Conservation (phyloP, 768 basidiomycete species). For the Hygrocybe coccinea region DNA sequence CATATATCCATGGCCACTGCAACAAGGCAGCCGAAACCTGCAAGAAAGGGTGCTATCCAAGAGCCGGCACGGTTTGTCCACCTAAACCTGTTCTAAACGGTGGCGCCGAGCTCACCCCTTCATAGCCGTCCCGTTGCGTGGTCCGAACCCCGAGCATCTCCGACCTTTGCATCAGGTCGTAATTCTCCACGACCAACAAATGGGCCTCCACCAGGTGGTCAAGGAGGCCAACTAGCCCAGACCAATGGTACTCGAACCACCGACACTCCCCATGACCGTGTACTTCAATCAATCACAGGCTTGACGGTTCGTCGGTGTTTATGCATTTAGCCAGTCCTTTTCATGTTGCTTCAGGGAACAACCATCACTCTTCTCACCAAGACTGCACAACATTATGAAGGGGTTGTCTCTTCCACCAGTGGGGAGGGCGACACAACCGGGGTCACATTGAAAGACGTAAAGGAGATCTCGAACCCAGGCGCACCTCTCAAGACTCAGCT, state of each 20-base stretch:
- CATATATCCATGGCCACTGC: constrained; percentile 51
- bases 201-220: constrained; percentile 30
- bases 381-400: constrained; percentile 68
- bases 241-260: constrained; percentile 44
- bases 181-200: constrained; percentile 35
- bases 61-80: constrained; percentile 50
- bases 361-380: constrained; percentile 74
- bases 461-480: constrained; percentile 63
- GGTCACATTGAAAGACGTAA: constrained; percentile 71
- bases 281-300: constrained; percentile 61
- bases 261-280: constrained; percentile 51
- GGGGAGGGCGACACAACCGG: constrained; percentile 66
- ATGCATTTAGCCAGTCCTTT: constrained; percentile 1
- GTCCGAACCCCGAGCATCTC: constrained; percentile 63
- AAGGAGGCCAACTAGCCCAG: constrained; percentile 40
- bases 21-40: constrained; percentile 58
- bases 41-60: constrained; percentile 54
- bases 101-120: background rate
- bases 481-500: constrained; percentile 64
- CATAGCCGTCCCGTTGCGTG: constrained; percentile 45
- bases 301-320: constrained; percentile 53
- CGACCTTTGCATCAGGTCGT: constrained; percentile 59
- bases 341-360: constrained; percentile 46
- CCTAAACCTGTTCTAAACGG: background rate
- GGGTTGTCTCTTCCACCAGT: constrained; percentile 56